Percentiles rank a stretch among this genome's conserved stretches.
These are phyloP conservation scores for Posidonia oceanica DNA, from an alignment of 116 monocot genomes.

Conservation along the genomic window DNA sequence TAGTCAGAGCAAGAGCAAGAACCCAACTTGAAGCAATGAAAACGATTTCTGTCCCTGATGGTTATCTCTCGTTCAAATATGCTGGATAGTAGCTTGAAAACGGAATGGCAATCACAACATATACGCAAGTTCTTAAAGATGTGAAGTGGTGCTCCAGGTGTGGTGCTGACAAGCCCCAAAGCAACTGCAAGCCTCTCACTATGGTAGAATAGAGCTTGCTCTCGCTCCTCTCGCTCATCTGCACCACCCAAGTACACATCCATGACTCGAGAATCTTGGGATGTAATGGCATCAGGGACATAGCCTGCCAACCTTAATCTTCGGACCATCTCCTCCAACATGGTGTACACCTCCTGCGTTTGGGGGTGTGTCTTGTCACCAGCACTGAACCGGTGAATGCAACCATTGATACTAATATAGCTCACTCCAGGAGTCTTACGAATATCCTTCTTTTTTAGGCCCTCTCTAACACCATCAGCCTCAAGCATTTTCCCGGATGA, in stretches of 20 bases:
- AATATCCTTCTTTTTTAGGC: conserved; percentile 19
- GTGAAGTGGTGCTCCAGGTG: conserved; percentile 26
- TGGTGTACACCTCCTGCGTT: conserved; percentile 23
- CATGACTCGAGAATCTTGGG: conserved; percentile 6
- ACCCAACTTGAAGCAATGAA: conserved; percentile 62
- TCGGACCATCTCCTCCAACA: conserved; percentile 22
- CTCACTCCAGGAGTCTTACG: conserved; percentile 38
- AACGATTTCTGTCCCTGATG: conserved; percentile 60
- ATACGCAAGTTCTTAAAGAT: conserved; percentile 75
- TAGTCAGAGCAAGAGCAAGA: conserved; percentile 65
- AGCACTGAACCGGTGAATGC: conserved; percentile 32
- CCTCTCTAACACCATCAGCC: conserved; percentile 31
- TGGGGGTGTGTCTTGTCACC: conserved; percentile 40
- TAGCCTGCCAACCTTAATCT: conserved; percentile 28
- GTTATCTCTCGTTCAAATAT: conserved; percentile 44
- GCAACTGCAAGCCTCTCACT: conserved; percentile 47
- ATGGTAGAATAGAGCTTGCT: conserved; percentile 30
- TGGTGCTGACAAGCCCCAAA: conserved; percentile 35
- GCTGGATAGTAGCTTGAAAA: conserved; percentile 41
- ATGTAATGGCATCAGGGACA: conserved; percentile 12
- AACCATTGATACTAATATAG: conserved; percentile 32
- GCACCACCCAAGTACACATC: conserved; percentile 18
- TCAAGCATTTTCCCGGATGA: conserved; percentile 30
- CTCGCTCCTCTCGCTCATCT: conserved; percentile 25
- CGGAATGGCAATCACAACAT: conserved; percentile 51